Base-by-base conservation (phyloP, 2,329 filamentous ascomycete species). In the Stagonosporopsis rhizophila region DNA sequence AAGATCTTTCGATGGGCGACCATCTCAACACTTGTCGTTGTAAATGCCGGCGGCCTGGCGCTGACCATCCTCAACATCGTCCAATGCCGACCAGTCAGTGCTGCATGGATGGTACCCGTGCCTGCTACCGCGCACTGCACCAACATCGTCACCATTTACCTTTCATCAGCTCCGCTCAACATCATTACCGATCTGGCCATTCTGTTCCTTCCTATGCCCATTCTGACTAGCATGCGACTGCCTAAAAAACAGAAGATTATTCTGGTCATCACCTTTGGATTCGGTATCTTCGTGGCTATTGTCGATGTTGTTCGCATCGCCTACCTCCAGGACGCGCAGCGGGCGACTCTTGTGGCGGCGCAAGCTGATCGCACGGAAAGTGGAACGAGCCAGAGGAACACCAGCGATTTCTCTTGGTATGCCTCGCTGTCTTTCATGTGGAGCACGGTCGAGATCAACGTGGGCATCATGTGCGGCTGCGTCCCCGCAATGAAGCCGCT, bases 401-500 rank as follows among this genome's bases (percentile, higher is more conserved):
- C 73, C 9, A 79, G 78, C 8, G 83, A 87, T 61, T 83, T 85
- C 58, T 81, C 81, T 34, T 87, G 83, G 87, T 92, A 94, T 70
- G 90, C 91, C 0, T 91, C 91, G 0, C 78, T 92, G 5, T 91
- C 91, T 0, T 89, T 96, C 70, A 94, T 96, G 90, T 98, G 93
- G 94, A 94, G 90, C 15, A 90, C 89, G 12, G 87, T 97, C 50
- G 93, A 97, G 75, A 92, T 96, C 69, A 95, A 96, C 63, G 82
- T 96, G 1, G 93, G 92, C 17, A 92, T 97, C 65, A 89, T 92
- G 61, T 96, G 91, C 70, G 93, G 90, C 38, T 96, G 92, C 67
- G 90, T 97, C n/a, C 94, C 94, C 8, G 94, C 90, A 0, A 79
- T 97, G 59, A 97, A 97, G 72, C 93, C 94, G 1, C 80, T 98